These are phyloP conservation scores for Melaleuca quinquenervia DNA, from an alignment of 345 rosid genomes.

Conservation along the genomic window DNA sequence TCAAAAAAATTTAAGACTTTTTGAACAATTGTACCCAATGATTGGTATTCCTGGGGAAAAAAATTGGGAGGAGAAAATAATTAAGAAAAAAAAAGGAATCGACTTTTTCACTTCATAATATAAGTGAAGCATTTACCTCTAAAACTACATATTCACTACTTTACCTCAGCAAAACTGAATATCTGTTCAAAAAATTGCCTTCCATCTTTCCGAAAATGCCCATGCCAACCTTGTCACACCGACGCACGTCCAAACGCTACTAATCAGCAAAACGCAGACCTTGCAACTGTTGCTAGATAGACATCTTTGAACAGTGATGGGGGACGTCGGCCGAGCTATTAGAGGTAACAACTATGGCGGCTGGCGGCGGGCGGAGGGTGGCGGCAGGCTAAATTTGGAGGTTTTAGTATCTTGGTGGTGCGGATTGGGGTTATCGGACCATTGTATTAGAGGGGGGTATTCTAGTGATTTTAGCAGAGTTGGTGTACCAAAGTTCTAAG, in stretches of 20 bases:
- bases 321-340: background rate
- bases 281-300: too few species aligned
- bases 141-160: background rate
- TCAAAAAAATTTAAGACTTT: too few species aligned
- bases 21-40: too few species aligned
- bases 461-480: background rate
- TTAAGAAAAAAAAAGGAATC: too few species aligned
- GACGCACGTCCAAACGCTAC: too few species aligned
- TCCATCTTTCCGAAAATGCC: background rate
- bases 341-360: background rate
- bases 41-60: background rate
- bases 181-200: background rate
- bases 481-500: background rate
- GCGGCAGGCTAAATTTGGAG: background rate
- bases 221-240: background rate
- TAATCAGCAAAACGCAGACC: too few species aligned
- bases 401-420: background rate
- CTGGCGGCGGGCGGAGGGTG: background rate
- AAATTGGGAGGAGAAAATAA: too few species aligned
- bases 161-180: too few species aligned
- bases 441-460: too few species aligned
- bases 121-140: background rate
- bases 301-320: background rate
- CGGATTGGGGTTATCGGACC: background rate
- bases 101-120: background rate